Base-by-base conservation (phyloP, 2,329 filamentous ascomycete species). In the Phialemoniopsis sp. region DNA sequence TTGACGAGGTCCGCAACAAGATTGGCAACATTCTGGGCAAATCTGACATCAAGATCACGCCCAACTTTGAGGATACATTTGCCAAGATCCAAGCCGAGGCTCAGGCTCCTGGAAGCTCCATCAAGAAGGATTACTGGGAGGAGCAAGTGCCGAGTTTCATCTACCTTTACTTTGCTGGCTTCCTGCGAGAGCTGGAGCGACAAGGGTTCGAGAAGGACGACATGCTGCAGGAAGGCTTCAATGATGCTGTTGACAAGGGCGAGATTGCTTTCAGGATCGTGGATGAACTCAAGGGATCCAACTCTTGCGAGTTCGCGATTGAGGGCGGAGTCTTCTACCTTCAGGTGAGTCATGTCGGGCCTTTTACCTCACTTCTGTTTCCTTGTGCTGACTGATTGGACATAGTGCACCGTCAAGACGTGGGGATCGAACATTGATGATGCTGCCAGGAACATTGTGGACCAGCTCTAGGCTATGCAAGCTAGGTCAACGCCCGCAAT, bases 301-400 rank as follows among this genome's bases (percentile, higher is more conserved):
- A 54, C 8, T 74, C 72, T 37, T 62, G 66, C 42, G 71, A 76
- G 58, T 49, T 54, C 16, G 53, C 66, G 2, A 43, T 74, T 17
- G 70, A 75, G 49, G 64, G 68, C 21, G 72, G 69, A 1, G 53
- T 67, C 26, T 51, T 76, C 18, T 71, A 70, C 40, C 51, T 77
- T n/a, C 69, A 75, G 64, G 65, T 68, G 57, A 49, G 54, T 49
- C 8, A 30, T 39, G 29, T 46, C 51, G 19, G 28, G 16, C 4
- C 19, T 8, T 10, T 18, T n/a, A n/a, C n/a, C n/a, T n/a, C n/a
- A n/a, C n/a, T n/a, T n/a, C n/a, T n/a, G n/a, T n/a, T n/a, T n/a
- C n/a, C n/a, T n/a, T n/a, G n/a, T n/a, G n/a, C n/a, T n/a, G n/a
- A n/a, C n/a, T n/a, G n/a, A n/a, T n/a, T n/a, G n/a, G n/a, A n/a